Evolutionary conservation across 2,329 filamentous ascomycete genomes (phyloP).

Genomic region (Fusarium albidum): DNA sequence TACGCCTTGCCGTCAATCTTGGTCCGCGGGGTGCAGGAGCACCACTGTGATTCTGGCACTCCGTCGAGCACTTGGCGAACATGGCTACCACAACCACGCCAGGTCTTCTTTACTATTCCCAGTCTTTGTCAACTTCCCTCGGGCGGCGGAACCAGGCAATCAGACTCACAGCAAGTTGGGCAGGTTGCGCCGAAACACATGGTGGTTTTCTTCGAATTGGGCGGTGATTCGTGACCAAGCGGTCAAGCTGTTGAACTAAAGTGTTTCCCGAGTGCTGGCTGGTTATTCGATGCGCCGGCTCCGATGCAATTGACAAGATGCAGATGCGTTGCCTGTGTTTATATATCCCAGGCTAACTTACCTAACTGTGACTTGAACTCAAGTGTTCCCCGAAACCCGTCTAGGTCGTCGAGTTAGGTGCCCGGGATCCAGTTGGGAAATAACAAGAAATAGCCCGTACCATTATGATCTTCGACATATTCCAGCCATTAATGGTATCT

Average conservation of each 20-base stretch:
- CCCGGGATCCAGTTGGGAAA: too few species aligned
- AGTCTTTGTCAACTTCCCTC: not conserved
- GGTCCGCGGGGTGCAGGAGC: constrained; percentile 55
- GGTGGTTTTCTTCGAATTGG: constrained; percentile 7
- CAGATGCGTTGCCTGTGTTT: too few species aligned
- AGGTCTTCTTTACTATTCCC: constrained; percentile 54
- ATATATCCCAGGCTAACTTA: too few species aligned
- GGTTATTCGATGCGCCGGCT: too few species aligned
- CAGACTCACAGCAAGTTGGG: constrained; percentile 51
- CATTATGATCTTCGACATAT: too few species aligned
- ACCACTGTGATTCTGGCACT: constrained; percentile 56
- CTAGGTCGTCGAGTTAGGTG: too few species aligned
- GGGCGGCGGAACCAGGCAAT: not conserved
- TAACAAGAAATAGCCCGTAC: too few species aligned
- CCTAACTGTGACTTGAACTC: too few species aligned
- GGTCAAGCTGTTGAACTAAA: not conserved
- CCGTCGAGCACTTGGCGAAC: constrained; percentile 54
- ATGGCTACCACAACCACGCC: constrained; percentile 60
- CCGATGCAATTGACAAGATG: too few species aligned
- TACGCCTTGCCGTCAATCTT: constrained; percentile 55
- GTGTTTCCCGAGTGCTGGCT: too few species aligned
- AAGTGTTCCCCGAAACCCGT: too few species aligned
- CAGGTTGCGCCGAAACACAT: constrained; percentile 55
- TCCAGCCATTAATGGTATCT: too few species aligned
- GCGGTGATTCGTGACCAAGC: not conserved